Percentiles rank a stretch among this genome's conserved stretches.
Evolutionary conservation across 2,329 filamentous ascomycete genomes (phyloP).

Genomic region (Penicillium brevicompactum): DNA sequence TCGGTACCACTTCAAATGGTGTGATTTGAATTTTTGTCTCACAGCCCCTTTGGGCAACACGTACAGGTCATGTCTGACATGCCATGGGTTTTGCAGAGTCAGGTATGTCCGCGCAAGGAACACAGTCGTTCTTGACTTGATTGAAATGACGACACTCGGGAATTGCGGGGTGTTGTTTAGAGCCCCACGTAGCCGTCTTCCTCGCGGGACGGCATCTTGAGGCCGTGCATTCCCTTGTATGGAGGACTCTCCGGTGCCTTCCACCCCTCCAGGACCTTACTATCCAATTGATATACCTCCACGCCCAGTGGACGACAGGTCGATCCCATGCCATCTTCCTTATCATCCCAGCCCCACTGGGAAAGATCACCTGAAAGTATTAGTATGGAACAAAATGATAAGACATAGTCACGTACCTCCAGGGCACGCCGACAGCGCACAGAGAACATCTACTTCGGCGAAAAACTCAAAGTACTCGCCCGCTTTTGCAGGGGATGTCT

Average conservation of each 20-base stretch:
- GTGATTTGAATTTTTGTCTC: no score
- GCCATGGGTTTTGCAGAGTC: no score
- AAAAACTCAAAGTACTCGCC: slow-evolving; percentile 71
- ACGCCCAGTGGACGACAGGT: slow-evolving; percentile 76
- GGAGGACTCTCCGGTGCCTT: slow-evolving; percentile 59
- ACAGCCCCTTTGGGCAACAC: no score
- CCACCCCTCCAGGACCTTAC: slow-evolving; percentile 62
- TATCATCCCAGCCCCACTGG: slow-evolving; percentile 75
- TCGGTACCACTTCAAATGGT: no score
- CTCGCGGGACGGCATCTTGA: slow-evolving; percentile 52
- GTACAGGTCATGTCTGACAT: no score
- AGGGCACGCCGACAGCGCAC: slow-evolving; percentile 69
- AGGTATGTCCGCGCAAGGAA: no score
- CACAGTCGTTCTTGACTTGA: no score
- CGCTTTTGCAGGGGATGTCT: slow-evolving; percentile 49
- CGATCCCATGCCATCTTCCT: slow-evolving; percentile 59
- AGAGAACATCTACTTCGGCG: slow-evolving; percentile 74
- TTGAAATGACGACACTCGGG: no score
- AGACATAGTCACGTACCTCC: slow-evolving; percentile 52
- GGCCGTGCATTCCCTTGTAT: slow-evolving; percentile 69
- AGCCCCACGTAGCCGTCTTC: slow-evolving; percentile 32
- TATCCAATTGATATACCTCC: slow-evolving; percentile 68
- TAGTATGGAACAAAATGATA: slow-evolving; percentile 12
- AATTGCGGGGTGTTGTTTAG: slow-evolving; percentile 10
- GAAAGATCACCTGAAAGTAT: slow-evolving; percentile 65